Percentiles rank a stretch among this genome's conserved stretches.
Evolutionary conservation across 176 grass and related monocot genomes (phyloP).

Genomic region (Paspalum vaginatum): DNA sequence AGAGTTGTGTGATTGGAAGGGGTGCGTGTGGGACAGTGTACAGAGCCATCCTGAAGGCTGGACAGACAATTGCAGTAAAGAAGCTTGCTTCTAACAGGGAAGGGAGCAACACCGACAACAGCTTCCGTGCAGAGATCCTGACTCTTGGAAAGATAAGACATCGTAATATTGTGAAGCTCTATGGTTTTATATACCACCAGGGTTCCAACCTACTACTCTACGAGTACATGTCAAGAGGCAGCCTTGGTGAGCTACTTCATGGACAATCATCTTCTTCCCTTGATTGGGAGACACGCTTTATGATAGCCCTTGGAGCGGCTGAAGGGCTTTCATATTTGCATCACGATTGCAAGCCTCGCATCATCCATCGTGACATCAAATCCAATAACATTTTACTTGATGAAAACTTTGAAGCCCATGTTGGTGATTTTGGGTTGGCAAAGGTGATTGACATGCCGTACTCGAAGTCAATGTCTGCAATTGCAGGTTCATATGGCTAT

Average conservation of each 20-base stretch:
- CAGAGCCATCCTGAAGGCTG: conserved; percentile 71
- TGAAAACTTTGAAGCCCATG: conserved; percentile 99
- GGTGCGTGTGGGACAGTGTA: conserved; percentile 96
- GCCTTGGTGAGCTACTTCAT: conserved; percentile 94
- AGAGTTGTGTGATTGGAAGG: conserved; percentile 73
- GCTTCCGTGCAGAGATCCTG: conserved; percentile 90
- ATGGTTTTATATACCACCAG: conserved; percentile 88
- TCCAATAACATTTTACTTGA: conserved; percentile 98
- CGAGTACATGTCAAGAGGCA: conserved; percentile 93
- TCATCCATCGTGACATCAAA: conserved; percentile 97
- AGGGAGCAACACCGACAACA: conserved; percentile 90
- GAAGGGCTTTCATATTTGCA: conserved; percentile 97
- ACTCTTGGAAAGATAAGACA: conserved; percentile 99
- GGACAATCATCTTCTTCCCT: conserved; percentile 68
- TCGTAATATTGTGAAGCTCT: conserved; percentile 97
- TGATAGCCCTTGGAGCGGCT: conserved; percentile 83
- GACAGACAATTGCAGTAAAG: conserved; percentile 83
- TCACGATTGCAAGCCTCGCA: conserved; percentile 91
- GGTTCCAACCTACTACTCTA: conserved; percentile 96
- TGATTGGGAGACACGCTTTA: conserved; percentile 88
- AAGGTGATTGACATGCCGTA: conserved; percentile 98
- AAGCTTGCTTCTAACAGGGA: conserved; percentile 92
- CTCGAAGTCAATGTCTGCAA: conserved; percentile 94
- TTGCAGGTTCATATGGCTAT: conserved; percentile 98
- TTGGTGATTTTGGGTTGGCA: conserved; percentile 98